Conservation (phyloP, 225 moss, liverwort and hornwort species). For the Rhytidiadelphus loreus region DNA sequence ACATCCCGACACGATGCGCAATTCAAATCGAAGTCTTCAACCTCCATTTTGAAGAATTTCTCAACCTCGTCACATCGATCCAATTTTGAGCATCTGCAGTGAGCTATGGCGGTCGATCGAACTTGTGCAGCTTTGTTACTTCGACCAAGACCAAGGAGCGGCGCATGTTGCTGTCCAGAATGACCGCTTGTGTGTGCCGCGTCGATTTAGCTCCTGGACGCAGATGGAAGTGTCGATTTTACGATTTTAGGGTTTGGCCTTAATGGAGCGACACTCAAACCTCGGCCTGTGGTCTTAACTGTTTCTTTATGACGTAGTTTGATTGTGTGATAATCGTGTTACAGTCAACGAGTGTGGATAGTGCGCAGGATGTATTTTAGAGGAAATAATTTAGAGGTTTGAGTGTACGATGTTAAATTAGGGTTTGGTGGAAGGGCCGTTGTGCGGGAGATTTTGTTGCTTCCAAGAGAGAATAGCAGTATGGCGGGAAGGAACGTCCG, state of each 20-base stretch:
- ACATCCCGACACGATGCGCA: neutral
- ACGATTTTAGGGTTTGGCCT: neutral
- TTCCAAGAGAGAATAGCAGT: neutral
- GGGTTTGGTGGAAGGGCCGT: neutral
- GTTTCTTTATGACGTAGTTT: neutral
- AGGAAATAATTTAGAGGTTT: neutral
- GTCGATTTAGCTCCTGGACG: neutral
- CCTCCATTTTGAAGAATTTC: neutral
- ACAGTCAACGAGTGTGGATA: neutral
- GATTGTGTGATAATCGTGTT: neutral
- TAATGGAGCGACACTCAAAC: neutral
- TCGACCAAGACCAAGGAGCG: neutral
- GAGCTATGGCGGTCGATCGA: neutral
- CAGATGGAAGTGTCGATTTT: neutral
- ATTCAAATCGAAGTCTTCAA: too few relatives aligned
- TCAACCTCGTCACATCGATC: neutral
- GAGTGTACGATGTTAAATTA: neutral
- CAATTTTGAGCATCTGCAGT: neutral
- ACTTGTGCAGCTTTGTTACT: neutral
- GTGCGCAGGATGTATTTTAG: neutral
- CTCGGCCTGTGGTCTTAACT: neutral
- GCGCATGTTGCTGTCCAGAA: neutral
- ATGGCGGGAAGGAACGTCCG: conserved; percentile 26
- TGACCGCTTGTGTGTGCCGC: neutral
- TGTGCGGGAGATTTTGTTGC: neutral